phyloP scores from a whole-genome alignment of 805 yeast species.

The Suhomyces emberorum region DNA sequence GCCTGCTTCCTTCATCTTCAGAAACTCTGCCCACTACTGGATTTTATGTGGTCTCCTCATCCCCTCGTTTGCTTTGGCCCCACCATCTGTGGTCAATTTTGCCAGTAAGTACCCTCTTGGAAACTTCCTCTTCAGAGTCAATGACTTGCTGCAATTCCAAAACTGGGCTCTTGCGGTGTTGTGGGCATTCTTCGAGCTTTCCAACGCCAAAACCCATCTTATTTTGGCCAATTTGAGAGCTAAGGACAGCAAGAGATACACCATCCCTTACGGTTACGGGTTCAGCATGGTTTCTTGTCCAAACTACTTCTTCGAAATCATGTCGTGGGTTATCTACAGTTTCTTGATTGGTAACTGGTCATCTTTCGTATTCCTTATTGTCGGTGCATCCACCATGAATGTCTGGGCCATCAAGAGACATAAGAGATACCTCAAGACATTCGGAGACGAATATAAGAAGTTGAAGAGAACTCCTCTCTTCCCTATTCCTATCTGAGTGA shows the following conservation, averaged over 20 bases:
- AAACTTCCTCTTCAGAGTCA: conserved; percentile 18
- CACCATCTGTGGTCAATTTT: conserved; percentile 17
- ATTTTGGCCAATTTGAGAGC: conserved; percentile 59
- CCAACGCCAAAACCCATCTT: conserved; percentile 71
- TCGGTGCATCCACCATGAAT: conserved; percentile 81
- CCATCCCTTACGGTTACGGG: conserved; percentile 80
- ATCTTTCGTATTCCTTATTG: conserved; percentile 64
- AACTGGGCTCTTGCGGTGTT: conserved; percentile 35
- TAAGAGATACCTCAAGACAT: conserved; percentile 58
- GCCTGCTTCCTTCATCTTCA: conserved; percentile 86
- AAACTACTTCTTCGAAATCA: conserved; percentile 84
- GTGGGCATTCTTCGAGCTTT: conserved; percentile 61
- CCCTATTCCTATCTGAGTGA: conserved; percentile 48
- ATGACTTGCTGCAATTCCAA: conserved; percentile 31
- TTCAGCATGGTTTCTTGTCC: conserved; percentile 85
- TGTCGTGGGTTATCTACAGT: conserved; percentile 71
- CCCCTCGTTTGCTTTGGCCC: conserved; percentile 47
- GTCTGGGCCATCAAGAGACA: conserved; percentile 91
- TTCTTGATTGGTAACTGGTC: conserved; percentile 75
- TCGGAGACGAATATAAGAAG: conserved; percentile 77
- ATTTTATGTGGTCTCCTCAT: conserved; percentile 68
- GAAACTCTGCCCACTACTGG: conserved; percentile 93
- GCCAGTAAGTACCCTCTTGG: conserved; percentile 2
- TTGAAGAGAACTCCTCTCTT: conserved; percentile 68
- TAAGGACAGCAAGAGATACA: conserved; percentile 50